Base-by-base conservation (phyloP, 441 rosid genomes). In the Pelargonium cotyledonis region DNA sequence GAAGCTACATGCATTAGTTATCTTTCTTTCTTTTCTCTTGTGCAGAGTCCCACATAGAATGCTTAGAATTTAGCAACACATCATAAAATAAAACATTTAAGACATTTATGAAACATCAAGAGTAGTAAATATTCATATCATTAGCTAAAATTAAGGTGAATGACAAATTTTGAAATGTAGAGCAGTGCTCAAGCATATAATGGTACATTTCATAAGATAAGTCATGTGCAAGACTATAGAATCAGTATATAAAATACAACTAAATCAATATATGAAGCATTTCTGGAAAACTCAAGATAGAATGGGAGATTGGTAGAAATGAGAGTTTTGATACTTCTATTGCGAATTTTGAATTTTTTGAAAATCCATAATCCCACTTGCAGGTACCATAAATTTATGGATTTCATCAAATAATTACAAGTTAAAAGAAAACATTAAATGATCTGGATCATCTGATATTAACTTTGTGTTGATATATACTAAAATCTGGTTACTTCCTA, bases 1-100 rank as follows among this genome's bases (percentile, higher is more conserved):
- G 49, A 14, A 53, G 41, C 51, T 44, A 68, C 43, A 76, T 18
- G 51, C 38, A 31, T 68, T 38, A 35, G 10, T 71, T 49, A 65
- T 8, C 18, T 49, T 66, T 61, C 47, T 16, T 55, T 55, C 40
- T 35, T 35, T 35, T 35, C 40, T 35, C 6, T 6, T 35, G 40
- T 35, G 7, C 40, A 6, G 6, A 35, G 1, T 35, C 1, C 40
- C 47, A 70, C 21, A 64, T 8, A 1, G 43, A 55, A 58, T 68
- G 40, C 53, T 14, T 51, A 44, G 53, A 41, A 15, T 44, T 5
- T 4, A 21, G 29, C 14, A 49, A 21, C 51, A 40, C 14, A 14
- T 51, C 58, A 51, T 51, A 51, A 35, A 26, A 21, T 21, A 4
- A 51, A 51, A 15, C 19, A 51, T 51, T 51, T 51, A 14, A 1